Evolutionary conservation across 352 stramenopile species (phyloP).

Genomic region (Globisporangium megalacanthum): DNA sequence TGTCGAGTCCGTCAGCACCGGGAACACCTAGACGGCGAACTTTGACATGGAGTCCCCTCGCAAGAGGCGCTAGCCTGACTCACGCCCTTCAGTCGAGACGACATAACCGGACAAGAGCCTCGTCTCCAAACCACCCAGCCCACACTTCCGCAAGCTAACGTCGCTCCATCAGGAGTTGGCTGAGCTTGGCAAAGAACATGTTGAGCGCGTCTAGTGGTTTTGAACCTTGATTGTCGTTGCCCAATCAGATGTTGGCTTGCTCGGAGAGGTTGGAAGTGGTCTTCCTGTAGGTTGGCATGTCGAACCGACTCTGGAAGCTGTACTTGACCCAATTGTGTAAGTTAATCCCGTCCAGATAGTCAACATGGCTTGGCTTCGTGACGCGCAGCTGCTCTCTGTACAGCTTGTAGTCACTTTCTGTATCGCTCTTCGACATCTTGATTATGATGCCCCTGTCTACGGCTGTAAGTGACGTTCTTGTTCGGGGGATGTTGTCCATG

Average conservation of each 20-base stretch:
- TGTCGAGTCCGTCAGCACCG: too few species aligned
- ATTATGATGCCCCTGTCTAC: too few species aligned
- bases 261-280: constrained; percentile 19
- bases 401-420: not conserved
- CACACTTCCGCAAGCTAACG: too few species aligned
- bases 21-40: too few species aligned
- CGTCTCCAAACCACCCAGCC: too few species aligned
- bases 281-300: constrained; percentile 14
- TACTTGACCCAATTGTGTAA: constrained; percentile 17
- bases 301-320: constrained; percentile 9
- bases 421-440: not conserved
- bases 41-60: too few species aligned
- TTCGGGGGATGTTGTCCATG: too few species aligned
- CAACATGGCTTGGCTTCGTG: not conserved
- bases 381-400: not conserved
- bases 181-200: not conserved
- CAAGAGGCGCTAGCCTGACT: too few species aligned
- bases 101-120: too few species aligned
- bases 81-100: too few species aligned
- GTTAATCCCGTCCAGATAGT: constrained; percentile 9
- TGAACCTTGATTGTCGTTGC: constrained; percentile 9
- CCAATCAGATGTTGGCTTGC: constrained; percentile 21
- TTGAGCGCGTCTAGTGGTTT: constrained; percentile 17
- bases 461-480: too few species aligned
- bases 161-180: too few species aligned